These are phyloP conservation scores for Chimonanthus salicifolius DNA, from an alignment of 164 flowering plant genomes.

Conservation along the genomic window DNA sequence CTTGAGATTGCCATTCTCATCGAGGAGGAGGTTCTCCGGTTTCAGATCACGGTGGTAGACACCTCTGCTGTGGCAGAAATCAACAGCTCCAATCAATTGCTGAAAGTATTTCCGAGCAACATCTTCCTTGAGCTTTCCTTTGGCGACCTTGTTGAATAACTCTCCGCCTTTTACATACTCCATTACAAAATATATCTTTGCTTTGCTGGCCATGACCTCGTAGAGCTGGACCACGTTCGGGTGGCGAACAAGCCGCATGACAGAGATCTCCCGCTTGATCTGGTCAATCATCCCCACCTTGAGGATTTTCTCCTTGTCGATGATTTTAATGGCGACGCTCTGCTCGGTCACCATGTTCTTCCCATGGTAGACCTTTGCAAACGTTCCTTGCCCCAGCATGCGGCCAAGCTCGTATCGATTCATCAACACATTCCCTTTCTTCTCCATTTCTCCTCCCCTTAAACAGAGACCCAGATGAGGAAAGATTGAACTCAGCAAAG, in stretches of 20 bases:
- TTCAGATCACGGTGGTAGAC: constrained; percentile 40
- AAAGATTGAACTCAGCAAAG: not conserved
- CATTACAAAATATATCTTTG: constrained; percentile 31
- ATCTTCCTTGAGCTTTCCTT: constrained; percentile 31
- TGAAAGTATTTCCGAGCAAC: constrained; percentile 27
- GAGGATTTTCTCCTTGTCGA: constrained; percentile 29
- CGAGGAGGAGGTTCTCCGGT: constrained; percentile 38
- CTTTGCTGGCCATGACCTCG: constrained; percentile 36
- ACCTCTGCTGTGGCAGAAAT: constrained; percentile 38
- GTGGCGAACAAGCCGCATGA: constrained; percentile 27
- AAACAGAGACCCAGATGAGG: not conserved
- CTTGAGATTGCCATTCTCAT: constrained; percentile 32
- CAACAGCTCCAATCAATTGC: constrained; percentile 27
- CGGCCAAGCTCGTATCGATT: constrained; percentile 33
- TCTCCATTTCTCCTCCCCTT: constrained; percentile 20
- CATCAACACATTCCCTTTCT: constrained; percentile 24
- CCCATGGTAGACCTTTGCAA: constrained; percentile 34
- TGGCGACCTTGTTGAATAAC: constrained; percentile 31
- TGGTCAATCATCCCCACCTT: constrained; percentile 30
- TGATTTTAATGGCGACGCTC: constrained; percentile 33
- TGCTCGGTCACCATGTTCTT: constrained; percentile 23
- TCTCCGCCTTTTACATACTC: constrained; percentile 33
- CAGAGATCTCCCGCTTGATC: constrained; percentile 36
- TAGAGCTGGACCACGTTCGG: constrained; percentile 31
- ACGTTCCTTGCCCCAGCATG: constrained; percentile 34